Evolutionary conservation across 495 filamentous ascomycete genomes (phyloP), one percentile per base, ranked within the genome.

Genomic region (Penicillium paradoxum): DNA sequence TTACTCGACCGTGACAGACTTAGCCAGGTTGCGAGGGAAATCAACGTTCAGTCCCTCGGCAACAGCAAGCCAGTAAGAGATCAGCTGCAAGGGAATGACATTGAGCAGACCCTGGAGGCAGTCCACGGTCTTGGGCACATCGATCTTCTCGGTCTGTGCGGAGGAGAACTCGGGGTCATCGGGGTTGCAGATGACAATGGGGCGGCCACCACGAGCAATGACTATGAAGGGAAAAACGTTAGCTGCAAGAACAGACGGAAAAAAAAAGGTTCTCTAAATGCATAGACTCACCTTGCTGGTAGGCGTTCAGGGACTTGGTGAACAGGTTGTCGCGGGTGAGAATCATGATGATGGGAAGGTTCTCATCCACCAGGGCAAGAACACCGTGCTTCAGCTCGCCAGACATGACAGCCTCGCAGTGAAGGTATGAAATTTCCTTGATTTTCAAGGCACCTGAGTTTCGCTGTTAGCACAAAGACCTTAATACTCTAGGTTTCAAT

Each of bases 391-490:
- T 98, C 57, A 98, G 75, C 74, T 98, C 93, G 67, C 93, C 93
- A 53, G 93, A 97, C 93, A 98, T 98, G 72, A 98, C 93, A 64
- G 93, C 93, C 77, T 98, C 93, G 70, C 93, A 98, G 70, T 98
- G 93, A 45, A 98, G 87, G 70, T 98, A 98, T 40, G 93, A 97
- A 59, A 98, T 98, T 75, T 98, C 93, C 82, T 98, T 98, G 68
- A 98, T 98, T 79, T 98, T 98, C 32, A 98, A 79, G 42, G 93
- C 93, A 68, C 82, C 81, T 84, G 48, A 6, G 33, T 24, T 15
- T 8, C 22, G 2, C 17, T 41, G 38, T 42, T 25, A 42, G 22
- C 22, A 27, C 40, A 25, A 25, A 0, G 8, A 4, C 19, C 40
- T 22, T 47, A 36, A 4, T 4, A 36, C 6, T 1, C 11, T 4